phyloP scores from a whole-genome alignment of 2,329 filamentous ascomycete genomes.

The Stachybotrys elegans region DNA sequence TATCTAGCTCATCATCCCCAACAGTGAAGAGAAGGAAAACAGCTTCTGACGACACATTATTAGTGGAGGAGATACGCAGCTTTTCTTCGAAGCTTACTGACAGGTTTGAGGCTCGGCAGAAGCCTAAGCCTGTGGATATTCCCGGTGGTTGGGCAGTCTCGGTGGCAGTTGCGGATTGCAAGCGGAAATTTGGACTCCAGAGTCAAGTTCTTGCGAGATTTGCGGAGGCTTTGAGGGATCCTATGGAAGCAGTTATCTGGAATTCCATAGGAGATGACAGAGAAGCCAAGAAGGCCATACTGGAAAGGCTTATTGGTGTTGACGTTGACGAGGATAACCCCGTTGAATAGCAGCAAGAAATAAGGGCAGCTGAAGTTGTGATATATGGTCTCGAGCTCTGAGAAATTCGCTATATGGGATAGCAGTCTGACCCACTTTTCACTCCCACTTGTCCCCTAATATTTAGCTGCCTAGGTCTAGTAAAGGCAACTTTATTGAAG shows the following conservation, averaged over 20 bases:
- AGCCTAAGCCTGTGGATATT: background rate
- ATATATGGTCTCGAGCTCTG: background rate
- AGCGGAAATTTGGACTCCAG: background rate
- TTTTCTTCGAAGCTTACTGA: background rate
- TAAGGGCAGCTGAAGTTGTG: background rate
- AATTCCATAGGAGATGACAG: background rate
- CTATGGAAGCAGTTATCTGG: background rate
- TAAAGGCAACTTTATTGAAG: background rate
- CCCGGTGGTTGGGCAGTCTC: background rate
- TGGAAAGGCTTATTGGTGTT: background rate
- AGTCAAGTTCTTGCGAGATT: background rate
- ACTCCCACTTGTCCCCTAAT: background rate
- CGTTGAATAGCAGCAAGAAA: background rate
- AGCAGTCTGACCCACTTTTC: background rate
- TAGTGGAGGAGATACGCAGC: background rate
- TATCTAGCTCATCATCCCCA: background rate
- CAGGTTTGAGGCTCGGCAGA: background rate
- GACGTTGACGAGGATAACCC: background rate
- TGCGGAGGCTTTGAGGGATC: background rate
- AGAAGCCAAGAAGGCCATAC: background rate
- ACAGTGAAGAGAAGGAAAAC: background rate
- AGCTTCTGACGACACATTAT: background rate
- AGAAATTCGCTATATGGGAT: background rate
- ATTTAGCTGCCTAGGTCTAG: background rate
- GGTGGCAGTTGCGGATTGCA: background rate